Evolutionary conservation across 1,139 yeast species (phyloP).

Genomic region (Sugiyamaella novakii): DNA sequence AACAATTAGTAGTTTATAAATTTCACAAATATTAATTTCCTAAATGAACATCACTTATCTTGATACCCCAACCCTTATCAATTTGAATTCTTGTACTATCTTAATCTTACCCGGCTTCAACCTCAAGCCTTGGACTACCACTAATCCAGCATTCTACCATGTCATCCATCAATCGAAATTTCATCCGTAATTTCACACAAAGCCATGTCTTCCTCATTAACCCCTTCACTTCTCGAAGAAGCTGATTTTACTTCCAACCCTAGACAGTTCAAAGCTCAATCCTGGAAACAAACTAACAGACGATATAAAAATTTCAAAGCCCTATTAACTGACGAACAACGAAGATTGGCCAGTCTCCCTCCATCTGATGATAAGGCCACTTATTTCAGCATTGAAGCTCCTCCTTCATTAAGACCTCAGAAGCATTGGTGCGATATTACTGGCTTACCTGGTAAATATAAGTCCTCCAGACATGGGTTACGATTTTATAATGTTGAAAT

Average conservation of each 20-base stretch:
- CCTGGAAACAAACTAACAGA: constrained; percentile 54
- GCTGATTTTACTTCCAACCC: constrained; percentile 35
- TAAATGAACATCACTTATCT: too few species aligned
- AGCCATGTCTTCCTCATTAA: constrained; percentile 10
- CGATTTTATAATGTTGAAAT: constrained; percentile 84
- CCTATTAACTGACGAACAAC: constrained; percentile 73
- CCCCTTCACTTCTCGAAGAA: constrained; percentile 27
- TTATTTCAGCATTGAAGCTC: constrained; percentile 64
- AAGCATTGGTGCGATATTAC: constrained; percentile 94
- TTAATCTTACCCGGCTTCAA: too few species aligned
- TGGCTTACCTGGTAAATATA: constrained; percentile 79
- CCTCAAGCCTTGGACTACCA: too few species aligned
- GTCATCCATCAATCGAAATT: too few species aligned
- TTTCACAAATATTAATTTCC: too few species aligned
- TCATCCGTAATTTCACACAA: too few species aligned
- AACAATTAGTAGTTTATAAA: too few species aligned
- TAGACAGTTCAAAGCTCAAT: constrained; percentile 57
- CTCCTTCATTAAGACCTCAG: constrained; percentile 81
- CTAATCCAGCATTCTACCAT: too few species aligned
- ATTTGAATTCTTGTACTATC: too few species aligned
- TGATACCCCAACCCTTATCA: neutral
- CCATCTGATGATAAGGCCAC: constrained; percentile 41
- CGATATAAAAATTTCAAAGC: constrained; percentile 80
- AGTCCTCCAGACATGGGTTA: constrained; percentile 72
- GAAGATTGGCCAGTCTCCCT: constrained; percentile 47